phyloP scores from a whole-genome alignment of 345 rosid genomes.

The Chamaenerion angustifolium region DNA sequence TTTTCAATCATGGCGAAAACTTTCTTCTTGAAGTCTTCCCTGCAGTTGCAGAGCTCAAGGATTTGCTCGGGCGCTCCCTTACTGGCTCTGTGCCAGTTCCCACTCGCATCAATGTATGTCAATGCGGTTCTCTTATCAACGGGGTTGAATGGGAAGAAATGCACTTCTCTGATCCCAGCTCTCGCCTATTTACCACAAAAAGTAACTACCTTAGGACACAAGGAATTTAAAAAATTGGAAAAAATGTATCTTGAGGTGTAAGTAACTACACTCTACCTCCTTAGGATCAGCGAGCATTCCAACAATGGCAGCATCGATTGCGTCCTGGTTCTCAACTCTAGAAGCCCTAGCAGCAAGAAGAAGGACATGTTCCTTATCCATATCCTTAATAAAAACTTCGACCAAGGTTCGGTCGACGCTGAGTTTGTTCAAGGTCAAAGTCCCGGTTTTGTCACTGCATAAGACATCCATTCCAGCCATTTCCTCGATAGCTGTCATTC shows the following conservation, averaged over 20 bases:
- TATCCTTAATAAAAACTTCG: conserved; percentile 18
- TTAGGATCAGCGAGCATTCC: conserved; percentile 25
- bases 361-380: conserved; percentile 17
- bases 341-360: conserved; percentile 29
- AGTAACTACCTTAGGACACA: background rate
- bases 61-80: conserved; percentile 32
- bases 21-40: conserved; percentile 15
- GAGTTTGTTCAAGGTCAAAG: conserved; percentile 27
- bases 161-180: conserved; percentile 25
- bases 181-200: conserved; percentile 17
- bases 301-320: conserved; percentile 26
- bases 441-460: conserved; percentile 29
- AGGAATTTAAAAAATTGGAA: no score
- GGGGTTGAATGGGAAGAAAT: conserved; percentile 30
- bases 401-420: conserved; percentile 22
- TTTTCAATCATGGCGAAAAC: conserved; percentile 20
- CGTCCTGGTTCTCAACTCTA: conserved; percentile 28
- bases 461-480: conserved; percentile 33
- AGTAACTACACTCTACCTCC: conserved; percentile 13
- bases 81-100: conserved; percentile 24
- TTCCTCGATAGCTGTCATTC: conserved; percentile 34
- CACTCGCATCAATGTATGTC: conserved; percentile 19
- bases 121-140: conserved; percentile 26
- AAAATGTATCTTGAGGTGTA: background rate
- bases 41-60: conserved; percentile 15